Evolutionary conservation across 257 asterid genomes (phyloP).

Genomic region (Handroanthus guayacan): DNA sequence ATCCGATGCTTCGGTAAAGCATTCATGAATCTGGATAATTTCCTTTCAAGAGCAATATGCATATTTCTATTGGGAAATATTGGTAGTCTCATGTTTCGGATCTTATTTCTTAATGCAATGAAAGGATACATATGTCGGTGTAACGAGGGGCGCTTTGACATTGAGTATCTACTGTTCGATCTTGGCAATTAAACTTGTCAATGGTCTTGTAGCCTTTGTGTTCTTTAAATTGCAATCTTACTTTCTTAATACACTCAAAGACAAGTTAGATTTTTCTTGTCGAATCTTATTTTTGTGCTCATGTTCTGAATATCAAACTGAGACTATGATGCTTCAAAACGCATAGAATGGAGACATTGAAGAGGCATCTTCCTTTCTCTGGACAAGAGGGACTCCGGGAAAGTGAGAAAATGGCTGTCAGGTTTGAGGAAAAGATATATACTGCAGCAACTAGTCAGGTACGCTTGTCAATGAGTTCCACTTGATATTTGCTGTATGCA

Average conservation of each 20-base stretch:
- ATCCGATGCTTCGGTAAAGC: background rate
- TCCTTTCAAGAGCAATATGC: background rate
- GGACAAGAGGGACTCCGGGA: constrained; percentile 82
- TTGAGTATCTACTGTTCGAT: constrained; percentile 3
- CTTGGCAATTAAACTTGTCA: background rate
- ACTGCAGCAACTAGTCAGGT: constrained; percentile 87
- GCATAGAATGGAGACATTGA: constrained; percentile 85
- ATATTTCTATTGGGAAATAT: background rate
- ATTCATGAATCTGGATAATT: background rate
- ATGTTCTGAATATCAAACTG: constrained; percentile 21
- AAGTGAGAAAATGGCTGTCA: constrained; percentile 80
- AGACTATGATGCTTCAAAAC: constrained; percentile 26
- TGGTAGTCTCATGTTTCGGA: background rate
- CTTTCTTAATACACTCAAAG: background rate
- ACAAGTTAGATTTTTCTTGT: constrained; percentile 6
- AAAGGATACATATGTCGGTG: background rate
- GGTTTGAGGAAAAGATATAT: constrained; percentile 88
- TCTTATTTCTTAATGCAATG: background rate
- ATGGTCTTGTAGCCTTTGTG: background rate
- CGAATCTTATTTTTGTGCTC: background rate
- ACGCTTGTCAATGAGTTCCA: constrained; percentile 28
- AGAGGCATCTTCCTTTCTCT: constrained; percentile 88
- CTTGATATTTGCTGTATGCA: constrained; percentile 23
- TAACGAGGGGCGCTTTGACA: background rate
- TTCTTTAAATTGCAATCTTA: background rate